Evolutionary conservation across 495 filamentous ascomycete genomes (phyloP).

Genomic region (Penicillium argentinense): DNA sequence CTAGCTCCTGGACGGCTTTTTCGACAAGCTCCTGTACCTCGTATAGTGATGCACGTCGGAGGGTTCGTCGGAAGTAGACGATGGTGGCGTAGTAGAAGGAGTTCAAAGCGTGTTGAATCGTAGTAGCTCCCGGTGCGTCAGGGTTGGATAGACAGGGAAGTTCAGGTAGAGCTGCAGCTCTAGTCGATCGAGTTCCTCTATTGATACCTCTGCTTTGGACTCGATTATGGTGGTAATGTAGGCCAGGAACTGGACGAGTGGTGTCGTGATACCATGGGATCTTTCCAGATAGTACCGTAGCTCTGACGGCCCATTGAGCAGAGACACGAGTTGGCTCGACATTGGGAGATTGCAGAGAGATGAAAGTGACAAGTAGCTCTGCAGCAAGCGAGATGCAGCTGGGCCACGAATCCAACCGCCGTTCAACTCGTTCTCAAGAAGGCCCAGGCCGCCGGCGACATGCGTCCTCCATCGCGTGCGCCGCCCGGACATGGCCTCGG

Average conservation of each 20-base stretch:
- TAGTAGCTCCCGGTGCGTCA: conserved; percentile 9
- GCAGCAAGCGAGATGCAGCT: conserved; percentile 18
- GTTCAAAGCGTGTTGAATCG: conserved; percentile 27
- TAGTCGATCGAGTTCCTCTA: conserved; percentile 17
- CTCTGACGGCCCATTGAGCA: conserved; percentile 21
- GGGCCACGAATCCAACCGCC: conserved; percentile 21
- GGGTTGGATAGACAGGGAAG: conserved; percentile 16
- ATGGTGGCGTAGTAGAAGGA: conserved; percentile 31
- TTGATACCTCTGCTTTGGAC: conserved; percentile 1
- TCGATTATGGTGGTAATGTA: conserved; percentile 16
- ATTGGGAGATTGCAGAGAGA: conserved; percentile 27
- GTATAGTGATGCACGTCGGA: conserved; percentile 13
- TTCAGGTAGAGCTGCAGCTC: conserved; percentile 26
- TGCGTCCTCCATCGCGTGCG: conserved; percentile 27
- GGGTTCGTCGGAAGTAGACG: conserved; percentile 23
- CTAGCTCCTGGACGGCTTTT: conserved; percentile 25
- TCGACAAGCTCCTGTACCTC: conserved; percentile 27
- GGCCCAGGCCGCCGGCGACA: conserved; percentile 24
- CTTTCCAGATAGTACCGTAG: conserved; percentile 22
- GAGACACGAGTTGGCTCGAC: conserved; percentile 15
- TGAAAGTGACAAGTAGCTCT: conserved; percentile 29
- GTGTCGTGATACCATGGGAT: conserved; percentile 23
- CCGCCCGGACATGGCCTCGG: conserved; percentile 30
- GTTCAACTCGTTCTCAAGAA: conserved; percentile 23
- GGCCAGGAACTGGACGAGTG: conserved; percentile 21